Conservation (phyloP, 495 filamentous ascomycete species). For the Schizothecium vesticola region DNA sequence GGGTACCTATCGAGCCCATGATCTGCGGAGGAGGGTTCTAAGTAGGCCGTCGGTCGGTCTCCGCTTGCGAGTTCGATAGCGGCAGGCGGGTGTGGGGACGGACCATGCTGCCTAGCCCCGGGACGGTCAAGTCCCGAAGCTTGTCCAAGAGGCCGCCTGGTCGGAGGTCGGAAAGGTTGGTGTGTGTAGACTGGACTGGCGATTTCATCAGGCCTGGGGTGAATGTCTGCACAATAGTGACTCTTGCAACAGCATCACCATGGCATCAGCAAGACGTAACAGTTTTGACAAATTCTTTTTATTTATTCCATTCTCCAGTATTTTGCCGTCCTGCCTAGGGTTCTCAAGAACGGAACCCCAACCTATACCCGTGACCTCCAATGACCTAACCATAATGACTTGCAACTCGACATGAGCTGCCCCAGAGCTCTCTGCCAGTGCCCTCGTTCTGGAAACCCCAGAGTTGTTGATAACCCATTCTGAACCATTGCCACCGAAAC, state of each 20-base stretch:
- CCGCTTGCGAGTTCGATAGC: not conserved
- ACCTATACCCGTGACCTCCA: not conserved
- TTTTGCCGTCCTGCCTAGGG: not conserved
- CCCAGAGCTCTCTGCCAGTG: not conserved
- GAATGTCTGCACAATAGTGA: too few species aligned
- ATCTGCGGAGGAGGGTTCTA: not conserved
- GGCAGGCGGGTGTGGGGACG: not conserved
- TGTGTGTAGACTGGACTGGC: too few species aligned
- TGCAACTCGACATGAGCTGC: not conserved
- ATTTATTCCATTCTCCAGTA: constrained; percentile 1
- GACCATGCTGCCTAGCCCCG: not conserved
- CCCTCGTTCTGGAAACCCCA: not conserved
- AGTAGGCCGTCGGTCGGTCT: not conserved
- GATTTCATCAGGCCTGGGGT: too few species aligned
- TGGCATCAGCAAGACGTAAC: not conserved
- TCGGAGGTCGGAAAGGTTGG: not conserved
- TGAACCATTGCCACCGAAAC: not conserved
- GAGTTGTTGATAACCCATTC: not conserved
- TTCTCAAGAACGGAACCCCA: not conserved
- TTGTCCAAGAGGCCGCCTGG: not conserved
- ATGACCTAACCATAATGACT: not conserved
- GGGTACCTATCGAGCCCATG: too few species aligned
- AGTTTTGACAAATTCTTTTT: constrained; percentile 1
- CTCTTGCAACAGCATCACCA: too few species aligned
- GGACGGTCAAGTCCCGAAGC: not conserved